A percentile compares a stretch with the other conserved stretches of the same genome.
Evolutionary conservation across 495 filamentous ascomycete species (phyloP).

Genomic region (Jackrogersella minutella): DNA sequence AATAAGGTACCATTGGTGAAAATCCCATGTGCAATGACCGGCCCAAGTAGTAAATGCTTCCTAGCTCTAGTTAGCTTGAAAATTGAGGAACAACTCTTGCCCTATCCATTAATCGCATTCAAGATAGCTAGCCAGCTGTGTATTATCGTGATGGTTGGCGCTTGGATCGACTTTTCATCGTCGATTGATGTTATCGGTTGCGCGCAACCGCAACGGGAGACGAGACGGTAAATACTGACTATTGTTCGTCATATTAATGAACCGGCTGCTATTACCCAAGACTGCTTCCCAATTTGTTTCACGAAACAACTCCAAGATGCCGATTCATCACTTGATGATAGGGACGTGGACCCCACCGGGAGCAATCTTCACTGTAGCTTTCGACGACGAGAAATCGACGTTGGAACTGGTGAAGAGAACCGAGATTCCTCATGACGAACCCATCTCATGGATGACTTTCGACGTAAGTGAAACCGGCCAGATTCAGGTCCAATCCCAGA

Average conservation of each 20-base stretch:
- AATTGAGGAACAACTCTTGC: not conserved
- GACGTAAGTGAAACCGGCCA: conserved; percentile 61
- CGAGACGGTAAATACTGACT: conserved; percentile 28
- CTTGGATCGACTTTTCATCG: not conserved
- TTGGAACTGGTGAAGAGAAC: conserved; percentile 79
- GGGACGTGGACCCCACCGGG: conserved; percentile 86
- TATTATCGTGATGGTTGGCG: not conserved
- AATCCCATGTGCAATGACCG: not conserved
- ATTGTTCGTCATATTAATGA: not conserved
- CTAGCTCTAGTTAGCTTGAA: no score
- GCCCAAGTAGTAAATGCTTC: not conserved
- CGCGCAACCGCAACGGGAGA: not conserved
- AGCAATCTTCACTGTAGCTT: conserved; percentile 83
- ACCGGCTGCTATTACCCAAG: not conserved
- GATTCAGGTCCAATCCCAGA: not conserved
- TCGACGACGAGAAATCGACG: conserved; percentile 78
- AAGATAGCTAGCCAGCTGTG: no score
- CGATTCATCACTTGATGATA: conserved; percentile 83
- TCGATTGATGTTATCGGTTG: not conserved
- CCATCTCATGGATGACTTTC: conserved; percentile 91
- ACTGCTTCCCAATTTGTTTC: not conserved
- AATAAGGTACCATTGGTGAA: conserved; percentile 2
- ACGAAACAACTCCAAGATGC: conserved; percentile 51
- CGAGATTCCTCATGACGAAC: conserved; percentile 78
- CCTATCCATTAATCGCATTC: not conserved